Evolutionary conservation across 2,329 filamentous ascomycete genomes (phyloP).

Genomic region (Hyphodiscus sp.): DNA sequence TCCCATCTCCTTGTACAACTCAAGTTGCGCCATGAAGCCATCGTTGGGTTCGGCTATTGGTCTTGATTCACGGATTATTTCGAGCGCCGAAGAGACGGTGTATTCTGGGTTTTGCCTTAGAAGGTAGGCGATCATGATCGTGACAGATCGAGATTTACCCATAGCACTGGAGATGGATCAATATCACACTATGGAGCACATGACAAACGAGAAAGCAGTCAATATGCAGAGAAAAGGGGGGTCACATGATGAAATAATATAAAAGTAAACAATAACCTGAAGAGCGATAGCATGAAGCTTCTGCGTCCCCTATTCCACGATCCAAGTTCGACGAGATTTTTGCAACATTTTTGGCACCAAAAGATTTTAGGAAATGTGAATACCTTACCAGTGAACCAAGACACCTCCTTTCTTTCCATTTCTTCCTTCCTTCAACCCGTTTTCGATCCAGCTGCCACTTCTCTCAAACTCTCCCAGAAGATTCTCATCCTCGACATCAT

Average conservation of each 20-base stretch:
- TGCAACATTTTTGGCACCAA: too few species aligned
- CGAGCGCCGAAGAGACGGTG: constrained; percentile 50
- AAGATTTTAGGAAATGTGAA: too few species aligned
- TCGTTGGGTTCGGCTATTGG: constrained; percentile 81
- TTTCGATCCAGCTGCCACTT: constrained; percentile 77
- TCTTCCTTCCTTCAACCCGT: constrained; percentile 56
- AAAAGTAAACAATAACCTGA: neutral
- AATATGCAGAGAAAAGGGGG: neutral
- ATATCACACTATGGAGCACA: too few species aligned
- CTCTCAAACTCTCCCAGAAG: constrained; percentile 72
- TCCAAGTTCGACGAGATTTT: neutral
- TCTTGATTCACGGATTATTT: constrained; percentile 61
- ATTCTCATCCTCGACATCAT: constrained; percentile 88
- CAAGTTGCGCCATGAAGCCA: constrained; percentile 85
- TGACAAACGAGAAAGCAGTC: neutral
- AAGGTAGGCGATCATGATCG: constrained; percentile 77
- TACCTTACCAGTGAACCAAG: constrained; percentile 62
- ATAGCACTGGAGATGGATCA: constrained; percentile 62
- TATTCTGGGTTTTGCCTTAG: constrained; percentile 58
- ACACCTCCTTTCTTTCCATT: constrained; percentile 46
- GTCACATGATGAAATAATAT: neutral
- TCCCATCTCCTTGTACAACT: constrained; percentile 82
- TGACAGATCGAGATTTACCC: constrained; percentile 90
- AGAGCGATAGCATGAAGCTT: too few species aligned
- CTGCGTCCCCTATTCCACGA: neutral